A percentile compares a stretch with the other conserved stretches of the same genome.
Conservation (phyloP, 169 alveolate genomes). For the Neospora caninum region DNA sequence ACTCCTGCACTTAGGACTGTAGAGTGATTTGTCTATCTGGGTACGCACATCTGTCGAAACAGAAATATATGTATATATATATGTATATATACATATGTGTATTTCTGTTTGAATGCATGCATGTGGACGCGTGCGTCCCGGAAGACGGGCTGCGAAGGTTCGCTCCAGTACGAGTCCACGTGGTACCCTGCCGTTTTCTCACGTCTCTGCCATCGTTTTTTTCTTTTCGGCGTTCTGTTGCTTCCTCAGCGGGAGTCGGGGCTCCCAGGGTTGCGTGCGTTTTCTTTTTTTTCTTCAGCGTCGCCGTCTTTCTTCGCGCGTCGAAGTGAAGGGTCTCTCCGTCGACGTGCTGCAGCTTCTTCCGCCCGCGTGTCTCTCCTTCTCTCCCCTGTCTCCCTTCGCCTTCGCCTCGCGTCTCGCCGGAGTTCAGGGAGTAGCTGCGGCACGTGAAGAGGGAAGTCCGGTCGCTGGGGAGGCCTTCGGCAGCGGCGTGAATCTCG, state of each 20-base stretch:
- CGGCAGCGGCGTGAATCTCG: neutral
- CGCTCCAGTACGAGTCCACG: too few relatives aligned
- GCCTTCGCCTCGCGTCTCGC: neutral
- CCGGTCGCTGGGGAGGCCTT: neutral
- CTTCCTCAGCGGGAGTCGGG: neutral
- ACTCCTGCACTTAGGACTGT: too few relatives aligned
- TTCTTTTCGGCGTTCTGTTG: neutral
- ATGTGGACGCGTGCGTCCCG: too few relatives aligned
- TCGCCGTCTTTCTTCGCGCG: slow-evolving; percentile 29
- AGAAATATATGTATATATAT: neutral
- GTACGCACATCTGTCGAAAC: neutral
- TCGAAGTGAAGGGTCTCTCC: neutral
- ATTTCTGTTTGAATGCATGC: neutral
- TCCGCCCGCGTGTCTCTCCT: neutral
- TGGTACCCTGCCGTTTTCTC: neutral
- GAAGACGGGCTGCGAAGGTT: too few relatives aligned
- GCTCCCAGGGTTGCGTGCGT: neutral
- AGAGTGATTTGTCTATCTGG: neutral
- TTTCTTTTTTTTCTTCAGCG: neutral
- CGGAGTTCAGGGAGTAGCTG: neutral
- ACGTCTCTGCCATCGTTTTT: neutral
- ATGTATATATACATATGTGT: neutral
- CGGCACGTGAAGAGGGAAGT: neutral
- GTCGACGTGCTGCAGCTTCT: neutral
- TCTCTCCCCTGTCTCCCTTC: neutral